These are phyloP conservation scores for Paragyromitra xinjiangensis DNA, from an alignment of 495 filamentous ascomycete species.

Conservation along the genomic window DNA sequence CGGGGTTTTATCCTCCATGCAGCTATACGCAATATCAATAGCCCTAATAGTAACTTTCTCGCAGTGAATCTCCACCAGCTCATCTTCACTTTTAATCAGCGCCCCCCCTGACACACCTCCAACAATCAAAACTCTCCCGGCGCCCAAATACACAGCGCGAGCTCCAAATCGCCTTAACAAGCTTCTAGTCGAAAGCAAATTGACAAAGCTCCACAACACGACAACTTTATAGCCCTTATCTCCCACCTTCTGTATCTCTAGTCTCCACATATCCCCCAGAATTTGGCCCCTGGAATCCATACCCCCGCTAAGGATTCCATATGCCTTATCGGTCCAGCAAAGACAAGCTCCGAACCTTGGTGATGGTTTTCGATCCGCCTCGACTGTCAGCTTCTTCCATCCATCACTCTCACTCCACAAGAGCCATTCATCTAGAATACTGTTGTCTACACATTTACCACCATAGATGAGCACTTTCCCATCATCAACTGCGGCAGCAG, in stretches of 20 bases:
- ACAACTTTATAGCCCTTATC: conserved; percentile 37
- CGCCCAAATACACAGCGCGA: conserved; percentile 48
- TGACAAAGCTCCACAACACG: conserved; percentile 53
- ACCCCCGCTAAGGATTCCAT: conserved; percentile 54
- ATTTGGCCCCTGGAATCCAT: conserved; percentile 54
- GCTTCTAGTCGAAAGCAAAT: conserved; percentile 50
- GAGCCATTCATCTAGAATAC: conserved; percentile 69
- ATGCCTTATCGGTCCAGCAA: conserved; percentile 58
- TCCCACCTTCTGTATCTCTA: conserved; percentile 43
- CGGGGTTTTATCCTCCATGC: conserved; percentile 60
- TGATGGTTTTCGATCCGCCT: conserved; percentile 47
- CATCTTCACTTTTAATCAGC: conserved; percentile 51
- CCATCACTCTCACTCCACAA: conserved; percentile 68
- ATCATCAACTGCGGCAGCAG: conserved; percentile 66
- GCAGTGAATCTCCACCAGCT: conserved; percentile 52
- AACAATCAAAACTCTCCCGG: conserved; percentile 47
- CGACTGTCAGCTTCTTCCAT: conserved; percentile 63
- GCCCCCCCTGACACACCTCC: conserved; percentile 54
- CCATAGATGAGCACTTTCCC: conserved; percentile 70
- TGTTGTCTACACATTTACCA: conserved; percentile 70
- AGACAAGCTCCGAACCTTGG: conserved; percentile 61
- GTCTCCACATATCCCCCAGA: conserved; percentile 55
- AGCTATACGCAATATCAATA: conserved; percentile 38
- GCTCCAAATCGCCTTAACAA: conserved; percentile 55
- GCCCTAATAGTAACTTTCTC: conserved; percentile 52